Evolutionary conservation across 345 rosid species (phyloP), one percentile per base, ranked within the genome.

Genomic region (Arabis hirsuta): DNA sequence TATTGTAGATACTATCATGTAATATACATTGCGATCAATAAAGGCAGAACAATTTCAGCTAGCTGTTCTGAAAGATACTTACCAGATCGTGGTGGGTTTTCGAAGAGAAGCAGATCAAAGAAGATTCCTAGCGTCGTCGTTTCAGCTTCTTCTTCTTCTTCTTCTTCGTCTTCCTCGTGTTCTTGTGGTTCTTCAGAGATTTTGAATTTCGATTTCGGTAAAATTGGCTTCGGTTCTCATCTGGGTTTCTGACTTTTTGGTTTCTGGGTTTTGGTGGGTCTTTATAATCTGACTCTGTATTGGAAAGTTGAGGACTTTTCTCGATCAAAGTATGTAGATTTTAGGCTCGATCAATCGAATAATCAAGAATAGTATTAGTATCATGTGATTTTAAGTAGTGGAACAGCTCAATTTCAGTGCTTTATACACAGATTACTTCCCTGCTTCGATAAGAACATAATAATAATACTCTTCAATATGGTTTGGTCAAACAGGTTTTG

Each of bases 191-290:
- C 73, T 39, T 80, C 87, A 2, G 81, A 77, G 65, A 81, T 67
- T 64, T 67, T 79, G 27, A 67, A 76, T 61, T 74, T 77, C 73
- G 67, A 83, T 78, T 78, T 82, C 20, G 94, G 94, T 90, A 79
- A 77, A 22, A 72, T 32, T 38, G 8, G 27, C 5, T 65, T 54
- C n/a, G 48, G 51, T 57, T 48, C 53, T 44, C 53, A 19, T 53
- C 22, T 43, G 27, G 1, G 10, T 36, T 20, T 63, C 31, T 14
- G 22, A 22, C 62, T 62, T 6, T 29, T 31, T 11, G 12, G 47
- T 16, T 16, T 16, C 16, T 16, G 16, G 16, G 16, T 16, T 43
- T 26, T 46, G 22, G 9, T 64, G 65, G 42, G 3, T 71, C 32
- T 27, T 48, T 34, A 7, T 53, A 39, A 39, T 42, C 60, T 54